These are phyloP conservation scores for Amanita molliuscula DNA, from an alignment of 768 basidiomycete species.

Conservation along the genomic window DNA sequence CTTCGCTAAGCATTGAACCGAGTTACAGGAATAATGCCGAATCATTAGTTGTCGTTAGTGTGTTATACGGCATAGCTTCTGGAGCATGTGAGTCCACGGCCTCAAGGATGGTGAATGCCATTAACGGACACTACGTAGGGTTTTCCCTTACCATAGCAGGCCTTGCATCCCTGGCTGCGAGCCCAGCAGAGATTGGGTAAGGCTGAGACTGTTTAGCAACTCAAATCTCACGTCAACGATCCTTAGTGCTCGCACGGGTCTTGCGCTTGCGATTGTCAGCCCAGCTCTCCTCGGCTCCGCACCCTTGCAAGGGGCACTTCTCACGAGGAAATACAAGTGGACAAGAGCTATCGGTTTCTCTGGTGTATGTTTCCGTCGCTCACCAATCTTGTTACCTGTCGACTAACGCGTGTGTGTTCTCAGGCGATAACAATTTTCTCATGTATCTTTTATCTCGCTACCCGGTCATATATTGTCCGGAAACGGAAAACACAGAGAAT, in stretches of 20 bases:
- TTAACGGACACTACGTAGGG: conserved; percentile 13
- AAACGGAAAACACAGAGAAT: neutral
- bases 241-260: conserved; percentile 24
- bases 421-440: neutral
- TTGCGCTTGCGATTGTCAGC: conserved; percentile 23
- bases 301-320: conserved; percentile 25
- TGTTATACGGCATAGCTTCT: conserved; percentile 38
- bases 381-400: neutral
- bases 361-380: conserved; percentile 17
- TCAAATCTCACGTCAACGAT: neutral
- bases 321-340: conserved; percentile 21
- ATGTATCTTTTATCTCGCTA: neutral
- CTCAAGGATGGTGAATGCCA: neutral
- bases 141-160: conserved; percentile 23
- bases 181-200: conserved; percentile 26
- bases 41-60: conserved; percentile 27
- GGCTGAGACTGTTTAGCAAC: conserved; percentile 3
- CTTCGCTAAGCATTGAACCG: neutral
- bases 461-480: neutral
- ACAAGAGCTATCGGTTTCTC: conserved; percentile 22
- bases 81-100: conserved; percentile 29
- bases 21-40: conserved; percentile 20
- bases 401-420: neutral
- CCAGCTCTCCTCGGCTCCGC: conserved; percentile 22
- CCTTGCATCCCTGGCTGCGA: conserved; percentile 20